Percentiles rank a stretch among this genome's conserved stretches.
Conservation (phyloP, 139 green algal genomes). For the Dunaliella primolecta region DNA sequence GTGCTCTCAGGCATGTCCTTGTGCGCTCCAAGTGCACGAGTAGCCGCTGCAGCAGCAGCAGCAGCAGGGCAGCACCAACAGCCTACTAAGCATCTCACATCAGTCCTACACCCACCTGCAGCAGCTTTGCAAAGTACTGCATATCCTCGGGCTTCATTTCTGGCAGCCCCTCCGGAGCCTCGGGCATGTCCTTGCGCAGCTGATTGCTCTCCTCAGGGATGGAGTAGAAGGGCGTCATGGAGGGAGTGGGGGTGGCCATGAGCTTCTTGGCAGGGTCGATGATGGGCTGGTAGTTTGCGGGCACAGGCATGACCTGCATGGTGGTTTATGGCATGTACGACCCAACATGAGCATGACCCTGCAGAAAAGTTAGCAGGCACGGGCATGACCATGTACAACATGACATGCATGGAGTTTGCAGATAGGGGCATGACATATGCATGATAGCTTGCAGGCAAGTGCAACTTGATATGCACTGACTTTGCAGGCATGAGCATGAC, state of each 20-base stretch:
- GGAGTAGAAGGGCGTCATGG: constrained; percentile 76
- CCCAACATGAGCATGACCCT: neutral
- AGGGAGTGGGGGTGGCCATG: constrained; percentile 87
- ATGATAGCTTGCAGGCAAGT: no score
- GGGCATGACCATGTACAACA: neutral
- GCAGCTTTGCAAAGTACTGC: constrained; percentile 93
- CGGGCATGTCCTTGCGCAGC: constrained; percentile 32
- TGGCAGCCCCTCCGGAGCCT: constrained; percentile 81
- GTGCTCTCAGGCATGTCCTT: constrained; percentile 37
- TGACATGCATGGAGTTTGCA: no score
- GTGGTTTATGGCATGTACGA: neutral
- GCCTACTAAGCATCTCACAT: no score
- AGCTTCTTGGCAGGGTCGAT: constrained; percentile 94
- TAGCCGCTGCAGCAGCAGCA: no score
- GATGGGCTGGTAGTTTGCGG: constrained; percentile 88
- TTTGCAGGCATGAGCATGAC: no score
- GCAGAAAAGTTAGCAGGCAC: neutral
- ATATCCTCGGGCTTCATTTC: constrained; percentile 97
- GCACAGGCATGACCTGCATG: constrained; percentile 69
- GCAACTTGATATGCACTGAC: no score
- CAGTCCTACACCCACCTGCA: constrained; percentile 66
- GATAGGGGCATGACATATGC: no score
- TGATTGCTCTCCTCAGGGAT: constrained; percentile 85
- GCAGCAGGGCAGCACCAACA: no score
- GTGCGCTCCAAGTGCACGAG: no score